These are phyloP conservation scores for Flaveria linearis DNA, from an alignment of 129 eudicot genomes.

Conservation along the genomic window DNA sequence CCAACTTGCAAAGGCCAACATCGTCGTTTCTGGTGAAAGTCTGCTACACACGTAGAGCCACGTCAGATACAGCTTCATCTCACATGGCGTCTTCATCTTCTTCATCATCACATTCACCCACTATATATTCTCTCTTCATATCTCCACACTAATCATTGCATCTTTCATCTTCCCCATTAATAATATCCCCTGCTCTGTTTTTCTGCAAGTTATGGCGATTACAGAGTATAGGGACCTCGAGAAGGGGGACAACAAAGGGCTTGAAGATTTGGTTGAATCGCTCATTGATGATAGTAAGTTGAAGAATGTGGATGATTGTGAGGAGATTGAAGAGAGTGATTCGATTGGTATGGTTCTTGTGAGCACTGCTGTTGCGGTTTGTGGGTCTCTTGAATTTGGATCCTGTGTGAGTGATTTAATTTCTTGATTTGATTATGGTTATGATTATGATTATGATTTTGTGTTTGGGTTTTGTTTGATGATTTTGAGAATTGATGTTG, in stretches of 20 bases:
- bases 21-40: slow-evolving; percentile 14
- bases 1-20: slow-evolving; percentile 21
- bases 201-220: slow-evolving; percentile 44
- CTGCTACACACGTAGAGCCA: slow-evolving; percentile 37
- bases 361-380: slow-evolving; percentile 79
- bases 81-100: slow-evolving; percentile 46
- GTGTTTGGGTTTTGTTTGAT: slow-evolving; percentile 2
- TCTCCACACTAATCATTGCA: slow-evolving; percentile 20
- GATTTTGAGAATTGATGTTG: slow-evolving; percentile 14
- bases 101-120: slow-evolving; percentile 9
- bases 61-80: slow-evolving; percentile 71
- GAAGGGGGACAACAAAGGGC: slow-evolving; percentile 48
- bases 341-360: slow-evolving; percentile 72
- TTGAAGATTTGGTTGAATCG: slow-evolving; percentile 54
- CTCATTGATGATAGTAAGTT: slow-evolving; percentile 34
- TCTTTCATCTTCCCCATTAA: slow-evolving; percentile 28
- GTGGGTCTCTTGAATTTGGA: slow-evolving; percentile 90
- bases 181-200: slow-evolving; percentile 20
- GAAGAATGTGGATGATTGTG: slow-evolving; percentile 31
- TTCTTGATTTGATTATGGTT: background rate
- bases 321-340: slow-evolving; percentile 33
- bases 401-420: slow-evolving; percentile 68
- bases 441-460: background rate
- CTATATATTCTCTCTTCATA: background rate
- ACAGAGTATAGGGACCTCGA: slow-evolving; percentile 52